A percentile compares a stretch with the other conserved stretches of the same genome.
phyloP scores from a whole-genome alignment of 2,329 filamentous ascomycete genomes.

The Lachnellula suecica region DNA sequence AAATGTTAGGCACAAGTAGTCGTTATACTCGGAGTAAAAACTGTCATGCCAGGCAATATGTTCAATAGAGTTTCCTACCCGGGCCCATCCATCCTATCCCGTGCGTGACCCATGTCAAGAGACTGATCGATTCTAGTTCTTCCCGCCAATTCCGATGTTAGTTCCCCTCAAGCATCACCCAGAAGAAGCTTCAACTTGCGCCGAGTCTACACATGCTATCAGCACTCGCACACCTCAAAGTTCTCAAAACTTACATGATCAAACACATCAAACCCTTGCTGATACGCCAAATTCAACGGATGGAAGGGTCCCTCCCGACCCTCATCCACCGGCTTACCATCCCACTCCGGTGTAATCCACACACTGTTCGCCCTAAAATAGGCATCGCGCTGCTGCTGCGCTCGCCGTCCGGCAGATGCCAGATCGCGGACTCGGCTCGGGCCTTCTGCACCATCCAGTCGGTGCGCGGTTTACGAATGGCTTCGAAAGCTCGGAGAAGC shows the following conservation, averaged over 20 bases:
- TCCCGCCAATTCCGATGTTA: too few species aligned
- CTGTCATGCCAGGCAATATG: too few species aligned
- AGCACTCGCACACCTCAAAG: too few species aligned
- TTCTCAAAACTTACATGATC: conserved; percentile 6
- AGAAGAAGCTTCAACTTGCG: too few species aligned
- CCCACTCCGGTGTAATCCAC: background rate
- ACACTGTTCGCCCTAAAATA: background rate
- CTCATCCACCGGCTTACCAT: conserved; percentile 3
- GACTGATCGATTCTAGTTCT: too few species aligned
- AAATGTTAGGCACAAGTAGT: too few species aligned
- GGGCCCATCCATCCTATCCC: too few species aligned
- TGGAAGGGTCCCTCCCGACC: background rate
- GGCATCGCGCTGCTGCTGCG: background rate
- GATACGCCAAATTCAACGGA: background rate
- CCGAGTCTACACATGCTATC: too few species aligned
- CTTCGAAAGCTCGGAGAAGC: background rate
- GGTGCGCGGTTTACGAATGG: conserved; percentile 2
- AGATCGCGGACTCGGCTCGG: background rate
- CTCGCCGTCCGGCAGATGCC: background rate
- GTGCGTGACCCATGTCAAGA: too few species aligned
- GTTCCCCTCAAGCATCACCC: too few species aligned
- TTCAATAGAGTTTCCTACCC: too few species aligned
- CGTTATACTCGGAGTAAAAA: too few species aligned
- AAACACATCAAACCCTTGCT: background rate
- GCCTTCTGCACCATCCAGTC: background rate